Percentiles rank a stretch among this genome's conserved stretches.
Evolutionary conservation across 140 eudicot species (phyloP).

Genomic region (Bidens hawaiensis): DNA sequence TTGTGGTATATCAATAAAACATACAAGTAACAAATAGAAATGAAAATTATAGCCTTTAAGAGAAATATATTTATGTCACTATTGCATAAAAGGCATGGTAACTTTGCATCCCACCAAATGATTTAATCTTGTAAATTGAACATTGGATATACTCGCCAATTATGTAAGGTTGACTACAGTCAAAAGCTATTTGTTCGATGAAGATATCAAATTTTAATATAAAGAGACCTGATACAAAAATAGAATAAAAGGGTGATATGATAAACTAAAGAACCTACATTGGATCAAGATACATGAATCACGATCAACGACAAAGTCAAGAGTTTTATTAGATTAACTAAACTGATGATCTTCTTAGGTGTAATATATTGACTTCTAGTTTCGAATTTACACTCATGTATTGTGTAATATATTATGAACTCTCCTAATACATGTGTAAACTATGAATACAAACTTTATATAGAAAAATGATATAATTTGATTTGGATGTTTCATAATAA

Average conservation of each 20-base stretch:
- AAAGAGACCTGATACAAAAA: no score
- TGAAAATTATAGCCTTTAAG: no score
- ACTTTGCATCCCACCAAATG: background rate
- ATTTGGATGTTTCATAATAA: background rate
- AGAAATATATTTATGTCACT: no score
- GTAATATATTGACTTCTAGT: background rate
- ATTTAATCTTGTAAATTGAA: no score
- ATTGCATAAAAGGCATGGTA: no score
- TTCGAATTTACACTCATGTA: background rate
- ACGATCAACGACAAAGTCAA: constrained; percentile 17
- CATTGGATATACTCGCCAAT: background rate
- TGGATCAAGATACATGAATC: constrained; percentile 31
- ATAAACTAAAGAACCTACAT: constrained; percentile 6
- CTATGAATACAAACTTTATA: background rate
- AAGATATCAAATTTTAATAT: no score
- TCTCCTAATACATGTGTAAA: background rate
- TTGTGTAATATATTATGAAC: background rate
- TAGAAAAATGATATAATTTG: background rate
- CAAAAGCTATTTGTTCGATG: background rate
- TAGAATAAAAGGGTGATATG: background rate
- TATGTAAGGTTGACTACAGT: background rate
- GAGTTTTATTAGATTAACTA: constrained; percentile 12
- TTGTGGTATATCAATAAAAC: no score
- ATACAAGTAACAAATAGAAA: no score
- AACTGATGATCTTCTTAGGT: background rate